phyloP scores from a whole-genome alignment of 148 eudicot species.

The Pharnaceum exiguum region DNA sequence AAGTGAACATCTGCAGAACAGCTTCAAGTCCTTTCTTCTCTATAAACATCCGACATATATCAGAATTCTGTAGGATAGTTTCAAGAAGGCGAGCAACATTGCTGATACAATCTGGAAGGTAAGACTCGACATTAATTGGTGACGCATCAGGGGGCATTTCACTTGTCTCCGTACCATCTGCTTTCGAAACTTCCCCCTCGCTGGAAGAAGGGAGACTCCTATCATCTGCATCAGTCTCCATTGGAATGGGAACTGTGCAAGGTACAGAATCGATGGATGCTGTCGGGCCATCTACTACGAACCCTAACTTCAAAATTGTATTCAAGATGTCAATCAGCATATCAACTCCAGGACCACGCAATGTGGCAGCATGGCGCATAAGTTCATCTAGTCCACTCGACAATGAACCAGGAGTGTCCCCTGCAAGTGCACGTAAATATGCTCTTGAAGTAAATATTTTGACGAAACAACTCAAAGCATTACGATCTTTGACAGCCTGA shows the following conservation, averaged over 20 bases:
- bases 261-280: slow-evolving; percentile 38
- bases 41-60: slow-evolving; percentile 79
- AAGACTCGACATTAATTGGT: slow-evolving; percentile 44
- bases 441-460: slow-evolving; percentile 82
- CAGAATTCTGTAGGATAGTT: slow-evolving; percentile 86
- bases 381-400: slow-evolving; percentile 96
- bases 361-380: slow-evolving; percentile 83
- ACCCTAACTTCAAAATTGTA: slow-evolving; percentile 62
- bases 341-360: slow-evolving; percentile 90
- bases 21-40: slow-evolving; percentile 91
- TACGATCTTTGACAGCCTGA: slow-evolving; percentile 84
- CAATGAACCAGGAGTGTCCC: slow-evolving; percentile 78
- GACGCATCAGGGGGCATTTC: slow-evolving; percentile 52
- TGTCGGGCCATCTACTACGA: slow-evolving; percentile 44
- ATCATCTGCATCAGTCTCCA: slow-evolving; percentile 80
- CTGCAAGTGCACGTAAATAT: slow-evolving; percentile 76
- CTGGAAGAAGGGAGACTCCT: slow-evolving; percentile 29
- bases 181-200: slow-evolving; percentile 33
- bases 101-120: slow-evolving; percentile 80
- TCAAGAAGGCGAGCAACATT: slow-evolving; percentile 93
- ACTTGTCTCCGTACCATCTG: slow-evolving; percentile 37
- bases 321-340: slow-evolving; percentile 85
- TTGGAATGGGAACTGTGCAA: slow-evolving; percentile 55
- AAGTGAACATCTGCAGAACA: slow-evolving; percentile 68
- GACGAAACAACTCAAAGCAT: slow-evolving; percentile 93